Evolutionary conservation across 306 rosid genomes (phyloP).

Genomic region (Pyrus betulifolia): DNA sequence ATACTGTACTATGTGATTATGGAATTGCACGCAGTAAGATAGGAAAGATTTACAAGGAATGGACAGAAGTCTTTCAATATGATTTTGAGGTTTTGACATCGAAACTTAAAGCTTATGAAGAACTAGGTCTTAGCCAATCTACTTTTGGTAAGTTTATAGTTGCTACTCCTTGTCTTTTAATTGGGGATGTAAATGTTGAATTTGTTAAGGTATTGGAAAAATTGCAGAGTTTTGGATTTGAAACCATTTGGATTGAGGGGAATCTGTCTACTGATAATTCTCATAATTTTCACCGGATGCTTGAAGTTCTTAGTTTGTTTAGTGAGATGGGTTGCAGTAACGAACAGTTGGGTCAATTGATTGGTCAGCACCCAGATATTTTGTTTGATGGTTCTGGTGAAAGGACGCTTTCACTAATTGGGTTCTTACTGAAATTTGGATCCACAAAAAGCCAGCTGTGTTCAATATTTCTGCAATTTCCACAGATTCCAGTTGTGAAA

Average conservation of each 20-base stretch:
- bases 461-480: slow-evolving; percentile 46
- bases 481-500: slow-evolving; percentile 32
- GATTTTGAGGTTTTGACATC: slow-evolving; percentile 46
- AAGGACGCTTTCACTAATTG: slow-evolving; percentile 42
- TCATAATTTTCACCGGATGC: slow-evolving; percentile 52
- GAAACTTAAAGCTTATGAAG: slow-evolving; percentile 51
- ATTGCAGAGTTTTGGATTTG: slow-evolving; percentile 36
- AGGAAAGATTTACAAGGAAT: slow-evolving; percentile 50
- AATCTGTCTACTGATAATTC: slow-evolving; percentile 26
- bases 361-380: slow-evolving; percentile 32
- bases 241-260: slow-evolving; percentile 38
- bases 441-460: slow-evolving; percentile 33
- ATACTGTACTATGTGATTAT: slow-evolving; percentile 39
- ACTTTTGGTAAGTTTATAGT: slow-evolving; percentile 29
- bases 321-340: slow-evolving; percentile 31
- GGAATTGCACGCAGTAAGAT: slow-evolving; percentile 51
- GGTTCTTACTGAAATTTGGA: slow-evolving; percentile 55
- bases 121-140: slow-evolving; percentile 28
- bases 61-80: slow-evolving; percentile 35
- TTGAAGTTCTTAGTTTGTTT: slow-evolving; percentile 40
- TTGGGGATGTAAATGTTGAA: slow-evolving; percentile 42
- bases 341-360: slow-evolving; percentile 29
- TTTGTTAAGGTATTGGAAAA: slow-evolving; percentile 46
- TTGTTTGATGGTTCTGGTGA: slow-evolving; percentile 64
- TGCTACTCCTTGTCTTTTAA: slow-evolving; percentile 48